Conservation (phyloP, 139 green algal species). For the Picochlorum sp. region DNA sequence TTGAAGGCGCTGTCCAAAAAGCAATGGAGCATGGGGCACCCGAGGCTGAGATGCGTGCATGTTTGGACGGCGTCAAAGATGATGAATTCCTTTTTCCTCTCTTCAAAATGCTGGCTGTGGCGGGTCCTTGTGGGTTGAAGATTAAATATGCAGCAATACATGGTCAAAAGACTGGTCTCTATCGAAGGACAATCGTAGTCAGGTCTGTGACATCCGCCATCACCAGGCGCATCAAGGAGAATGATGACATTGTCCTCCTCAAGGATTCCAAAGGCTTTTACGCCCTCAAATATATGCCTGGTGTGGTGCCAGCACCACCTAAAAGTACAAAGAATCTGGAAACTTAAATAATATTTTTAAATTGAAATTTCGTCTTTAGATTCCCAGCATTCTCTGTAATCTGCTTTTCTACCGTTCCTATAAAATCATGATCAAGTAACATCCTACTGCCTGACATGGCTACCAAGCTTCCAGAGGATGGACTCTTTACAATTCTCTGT, state of each 20-base stretch:
- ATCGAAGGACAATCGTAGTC: not conserved
- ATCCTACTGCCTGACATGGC: too few relatives aligned
- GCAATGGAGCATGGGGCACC: not conserved
- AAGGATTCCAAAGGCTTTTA: not conserved
- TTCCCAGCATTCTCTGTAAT: too few relatives aligned
- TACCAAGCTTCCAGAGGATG: too few relatives aligned
- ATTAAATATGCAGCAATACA: not conserved
- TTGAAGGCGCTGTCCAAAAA: not conserved
- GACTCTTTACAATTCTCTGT: too few relatives aligned
- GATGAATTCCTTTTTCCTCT: not conserved
- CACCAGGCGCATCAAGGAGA: not conserved
- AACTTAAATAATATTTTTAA: too few relatives aligned
- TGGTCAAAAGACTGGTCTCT: not conserved
- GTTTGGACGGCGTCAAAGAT: not conserved
- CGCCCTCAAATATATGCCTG: conserved; percentile 12
- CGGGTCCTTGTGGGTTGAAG: not conserved
- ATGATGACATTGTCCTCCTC: not conserved
- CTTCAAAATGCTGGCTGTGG: not conserved
- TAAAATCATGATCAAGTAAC: too few relatives aligned
- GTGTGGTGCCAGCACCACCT: not conserved
- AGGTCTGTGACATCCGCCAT: not conserved
- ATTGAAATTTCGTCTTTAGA: too few relatives aligned
- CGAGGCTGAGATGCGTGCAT: not conserved
- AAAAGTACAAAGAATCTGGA: not conserved
- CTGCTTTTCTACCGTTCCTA: too few relatives aligned